Evolutionary conservation across 1,139 yeast species (phyloP), one percentile per base, ranked within the genome.

Genomic region (Magnusiomyces tetraspermus): DNA sequence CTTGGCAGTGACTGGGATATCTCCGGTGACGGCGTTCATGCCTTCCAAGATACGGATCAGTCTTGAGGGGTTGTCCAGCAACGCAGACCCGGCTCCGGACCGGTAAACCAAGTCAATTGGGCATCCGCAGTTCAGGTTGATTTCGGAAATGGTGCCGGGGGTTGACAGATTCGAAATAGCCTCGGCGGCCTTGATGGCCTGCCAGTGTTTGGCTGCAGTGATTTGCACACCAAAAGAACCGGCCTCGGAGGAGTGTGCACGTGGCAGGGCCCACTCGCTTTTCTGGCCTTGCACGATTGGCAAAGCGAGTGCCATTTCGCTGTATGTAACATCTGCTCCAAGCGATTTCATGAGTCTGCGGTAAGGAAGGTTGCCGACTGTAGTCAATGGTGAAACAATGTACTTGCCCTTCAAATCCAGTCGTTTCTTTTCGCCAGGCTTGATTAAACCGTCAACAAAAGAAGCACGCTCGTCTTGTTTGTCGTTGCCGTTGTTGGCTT

Each of bases 251-350:
- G 72, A 67, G 65, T 92, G 97, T 2, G 96, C 95, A 62, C 92
- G 85, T 28, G 97, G 89, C 50, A 92, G 74, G 0, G 99, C 99
- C 99, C 99, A 92, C 69, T 92, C 99, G 1, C 95, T 80, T 65
- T 88, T 87, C 41, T 84, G 79, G 21, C 97, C 98, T 66, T 87
- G 95, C 44, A 92, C 73, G 53, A 92, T 72, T 1, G 98, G 97
- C 48, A 86, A 72, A 1, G 89, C 73, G 44, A 92, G 76, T 0
- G 97, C 97, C 98, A 92, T 94, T 70, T 92, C 99, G 48, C 92
- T 79, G 67, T 87, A 92, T 0, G 98, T 92, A 17, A 90, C 78
- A 63, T 92, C 97, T 4, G 96, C 96, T 26, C 97, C 97, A 40
- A 88, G 71, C 0, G 83, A 76, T 63, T 84, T 85, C 97, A 94